These are phyloP conservation scores for Corylus americana DNA, from an alignment of 306 rosid species.

Conservation along the genomic window DNA sequence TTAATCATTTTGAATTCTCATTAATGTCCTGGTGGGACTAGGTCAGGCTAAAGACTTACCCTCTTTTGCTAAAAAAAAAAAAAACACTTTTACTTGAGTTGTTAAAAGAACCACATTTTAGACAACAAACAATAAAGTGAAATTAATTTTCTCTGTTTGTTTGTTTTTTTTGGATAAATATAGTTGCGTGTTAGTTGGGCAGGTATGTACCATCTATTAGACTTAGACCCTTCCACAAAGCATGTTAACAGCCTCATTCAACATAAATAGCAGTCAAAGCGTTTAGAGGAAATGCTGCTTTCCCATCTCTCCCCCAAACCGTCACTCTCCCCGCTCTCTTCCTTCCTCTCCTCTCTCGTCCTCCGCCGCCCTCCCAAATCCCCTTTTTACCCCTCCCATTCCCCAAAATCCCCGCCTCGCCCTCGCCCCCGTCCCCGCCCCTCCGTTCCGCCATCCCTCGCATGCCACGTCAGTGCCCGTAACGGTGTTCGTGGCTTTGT, in stretches of 20 bases:
- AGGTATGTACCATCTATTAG: not conserved
- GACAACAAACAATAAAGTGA: no score
- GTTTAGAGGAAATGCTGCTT: constrained; percentile 11
- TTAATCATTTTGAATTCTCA: no score
- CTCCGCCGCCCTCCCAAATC: constrained; percentile 34
- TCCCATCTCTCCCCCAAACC: constrained; percentile 49
- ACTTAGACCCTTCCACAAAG: not conserved
- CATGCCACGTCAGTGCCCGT: constrained; percentile 35
- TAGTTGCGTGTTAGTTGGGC: no score
- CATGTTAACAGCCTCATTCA: not conserved
- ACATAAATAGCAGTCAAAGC: not conserved
- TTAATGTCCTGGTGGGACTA: no score
- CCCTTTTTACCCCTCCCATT: constrained; percentile 32
- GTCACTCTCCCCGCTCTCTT: constrained; percentile 2
- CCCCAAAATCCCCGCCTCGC: constrained; percentile 11
- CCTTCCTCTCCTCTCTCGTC: constrained; percentile 15
- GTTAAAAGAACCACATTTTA: no score
- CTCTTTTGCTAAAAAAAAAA: no score
- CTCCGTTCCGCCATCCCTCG: constrained; percentile 8
- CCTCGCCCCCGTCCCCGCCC: constrained; percentile 18
- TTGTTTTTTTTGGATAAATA: no score
- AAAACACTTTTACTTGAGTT: no score
- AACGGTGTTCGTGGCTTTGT: constrained; percentile 1
- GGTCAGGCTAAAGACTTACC: no score
- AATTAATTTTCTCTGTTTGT: no score